Percentiles rank a stretch among this genome's conserved stretches.
phyloP scores from a whole-genome alignment of 352 stramenopile genomes.

The Lagenidium giganteum region DNA sequence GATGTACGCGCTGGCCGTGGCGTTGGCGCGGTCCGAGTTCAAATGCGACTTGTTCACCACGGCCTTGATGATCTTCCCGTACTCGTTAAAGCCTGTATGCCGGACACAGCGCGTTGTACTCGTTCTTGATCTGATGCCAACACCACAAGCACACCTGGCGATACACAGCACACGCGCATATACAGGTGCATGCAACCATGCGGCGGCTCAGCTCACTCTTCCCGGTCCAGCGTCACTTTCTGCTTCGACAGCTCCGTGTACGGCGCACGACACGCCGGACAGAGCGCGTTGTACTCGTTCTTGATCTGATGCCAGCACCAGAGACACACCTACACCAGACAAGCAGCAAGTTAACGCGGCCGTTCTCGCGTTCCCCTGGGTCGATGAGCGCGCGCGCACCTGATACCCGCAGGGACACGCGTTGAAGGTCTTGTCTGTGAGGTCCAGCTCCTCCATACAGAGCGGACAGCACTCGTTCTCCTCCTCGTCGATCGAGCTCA shows the following conservation, averaged over 20 bases:
- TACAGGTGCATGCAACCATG: neutral
- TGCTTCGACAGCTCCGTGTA: slow-evolving; percentile 93
- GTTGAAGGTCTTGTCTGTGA: slow-evolving; percentile 98
- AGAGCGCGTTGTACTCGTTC: slow-evolving; percentile 97
- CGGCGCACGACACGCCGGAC: slow-evolving; percentile 95
- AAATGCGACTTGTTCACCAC: slow-evolving; percentile 88
- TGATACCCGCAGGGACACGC: slow-evolving; percentile 99
- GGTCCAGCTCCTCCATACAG: slow-evolving; percentile 98
- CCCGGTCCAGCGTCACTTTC: slow-evolving; percentile 91
- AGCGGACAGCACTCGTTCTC: slow-evolving; percentile 94
- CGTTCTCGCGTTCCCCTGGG: neutral
- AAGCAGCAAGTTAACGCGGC: neutral
- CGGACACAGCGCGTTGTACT: neutral
- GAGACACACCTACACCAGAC: slow-evolving; percentile 90
- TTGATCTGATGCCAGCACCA: slow-evolving; percentile 99
- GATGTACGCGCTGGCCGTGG: slow-evolving; percentile 90
- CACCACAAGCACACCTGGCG: slow-evolving; percentile 1
- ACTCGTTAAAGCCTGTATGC: slow-evolving; percentile 81
- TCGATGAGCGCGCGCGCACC: slow-evolving; percentile 21
- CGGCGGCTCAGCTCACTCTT: slow-evolving; percentile 66
- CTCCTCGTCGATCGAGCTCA: slow-evolving; percentile 37
- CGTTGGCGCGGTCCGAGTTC: slow-evolving; percentile 59
- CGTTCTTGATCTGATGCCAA: neutral
- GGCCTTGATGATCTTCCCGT: slow-evolving; percentile 92
- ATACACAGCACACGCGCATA: too few species aligned